Evolutionary conservation across 176 grass and related monocot genomes (phyloP), one percentile per base, ranked within the genome.

Genomic region (Avena insularis): DNA sequence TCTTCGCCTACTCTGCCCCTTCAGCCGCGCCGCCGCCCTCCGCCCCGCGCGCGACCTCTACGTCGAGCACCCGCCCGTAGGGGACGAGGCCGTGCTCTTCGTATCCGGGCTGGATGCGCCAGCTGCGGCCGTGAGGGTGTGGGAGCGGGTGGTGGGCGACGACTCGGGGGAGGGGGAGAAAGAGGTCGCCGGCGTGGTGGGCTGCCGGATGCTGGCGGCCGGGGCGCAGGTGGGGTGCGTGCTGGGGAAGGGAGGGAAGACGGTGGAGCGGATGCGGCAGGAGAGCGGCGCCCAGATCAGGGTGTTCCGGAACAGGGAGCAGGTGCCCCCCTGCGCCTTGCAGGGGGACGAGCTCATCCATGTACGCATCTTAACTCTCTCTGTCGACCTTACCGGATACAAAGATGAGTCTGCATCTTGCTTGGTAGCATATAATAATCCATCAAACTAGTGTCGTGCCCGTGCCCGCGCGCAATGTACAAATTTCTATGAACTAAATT

Each of bases 201-300:
- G 83, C 57, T 94, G 93, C 85, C 87, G 88, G 73, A 89, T 94
- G 51, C 90, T 92, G 73, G 90, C 85, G 16, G 82, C 82, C 40
- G 62, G 88, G 40, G 84, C 33, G 50, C 93, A 88, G 82, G 90
- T 92, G 1, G 93, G 93, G 5, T 94, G 90, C 78, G 85, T 94
- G 29, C 82, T 92, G 49, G 93, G 93, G 15, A 94, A 92, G 88
- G 93, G 90, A 15, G 90, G 93, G 60, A 94, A 92, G 82, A 92
- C 90, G 17, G 88, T 94, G 20, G 93, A 94, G 88, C 64, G 88
- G 82, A 92, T 94, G 79, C 86, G 93, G 62, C 90, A 88, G 60
- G 93, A 92, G 79, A 92, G 85, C 62, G 93, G 93, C 46, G 93
- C 93, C 17, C 93, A 94, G 74, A 89, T 94, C 88, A 92, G 93